phyloP scores from a whole-genome alignment of 75 land plant species.

The Cryptomeria japonica region DNA sequence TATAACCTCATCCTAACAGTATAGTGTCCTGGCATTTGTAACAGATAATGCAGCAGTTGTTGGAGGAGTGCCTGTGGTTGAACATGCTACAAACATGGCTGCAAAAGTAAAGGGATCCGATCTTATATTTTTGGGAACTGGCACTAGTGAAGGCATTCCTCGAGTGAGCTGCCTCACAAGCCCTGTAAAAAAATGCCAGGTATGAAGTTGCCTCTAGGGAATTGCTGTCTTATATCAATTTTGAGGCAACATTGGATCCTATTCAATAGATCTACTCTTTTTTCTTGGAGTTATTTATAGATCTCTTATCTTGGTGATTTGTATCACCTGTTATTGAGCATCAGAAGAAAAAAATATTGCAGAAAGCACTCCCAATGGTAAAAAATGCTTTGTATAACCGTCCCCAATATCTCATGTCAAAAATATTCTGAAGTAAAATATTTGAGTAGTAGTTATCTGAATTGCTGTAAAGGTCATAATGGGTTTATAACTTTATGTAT shows the following conservation, averaged over 20 bases:
- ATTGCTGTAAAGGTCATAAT: background rate
- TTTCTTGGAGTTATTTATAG: background rate
- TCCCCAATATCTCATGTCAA: background rate
- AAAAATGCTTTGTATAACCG: background rate
- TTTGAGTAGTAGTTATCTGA: background rate
- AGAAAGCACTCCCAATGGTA: background rate
- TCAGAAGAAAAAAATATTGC: background rate
- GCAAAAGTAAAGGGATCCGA: slow-evolving; percentile 42
- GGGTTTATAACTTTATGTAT: background rate
- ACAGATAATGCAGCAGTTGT: background rate
- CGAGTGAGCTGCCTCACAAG: slow-evolving; percentile 97
- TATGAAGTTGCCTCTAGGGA: slow-evolving; percentile 21
- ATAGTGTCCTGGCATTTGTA: background rate
- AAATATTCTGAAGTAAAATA: background rate
- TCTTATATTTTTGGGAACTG: slow-evolving; percentile 89
- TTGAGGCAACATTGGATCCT: background rate
- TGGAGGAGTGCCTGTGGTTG: background rate
- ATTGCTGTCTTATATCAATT: background rate
- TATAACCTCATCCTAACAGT: background rate
- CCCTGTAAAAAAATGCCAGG: slow-evolving; percentile 68
- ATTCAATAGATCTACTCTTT: background rate
- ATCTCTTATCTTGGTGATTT: background rate
- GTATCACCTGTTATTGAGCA: background rate
- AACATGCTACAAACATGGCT: background rate
- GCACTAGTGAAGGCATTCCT: slow-evolving; percentile 99